Evolutionary conservation across 2,329 filamentous ascomycete genomes (phyloP).

Genomic region (Metarhizium album): DNA sequence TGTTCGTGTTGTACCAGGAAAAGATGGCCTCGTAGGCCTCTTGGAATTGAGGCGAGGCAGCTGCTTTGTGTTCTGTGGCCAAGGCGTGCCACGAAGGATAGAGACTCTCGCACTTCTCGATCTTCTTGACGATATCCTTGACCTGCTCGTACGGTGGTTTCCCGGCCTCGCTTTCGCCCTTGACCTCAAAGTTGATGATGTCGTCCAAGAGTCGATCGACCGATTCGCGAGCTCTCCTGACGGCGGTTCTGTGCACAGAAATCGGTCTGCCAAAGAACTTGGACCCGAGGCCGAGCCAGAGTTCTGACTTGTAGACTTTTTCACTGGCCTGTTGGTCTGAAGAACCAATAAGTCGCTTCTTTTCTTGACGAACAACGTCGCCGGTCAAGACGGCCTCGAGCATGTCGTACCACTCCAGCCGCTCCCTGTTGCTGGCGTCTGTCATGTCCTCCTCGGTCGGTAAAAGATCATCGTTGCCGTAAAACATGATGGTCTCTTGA

Average conservation of each 20-base stretch:
- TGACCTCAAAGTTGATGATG: conserved; percentile 87
- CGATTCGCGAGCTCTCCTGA: conserved; percentile 70
- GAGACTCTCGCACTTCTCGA: conserved; percentile 76
- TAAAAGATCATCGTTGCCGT: conserved; percentile 79
- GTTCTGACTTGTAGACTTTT: conserved; percentile 61
- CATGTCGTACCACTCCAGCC: conserved; percentile 98
- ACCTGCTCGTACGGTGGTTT: conserved; percentile 85
- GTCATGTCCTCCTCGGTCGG: conserved; percentile 83
- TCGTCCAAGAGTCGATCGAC: conserved; percentile 71
- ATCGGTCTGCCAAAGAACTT: conserved; percentile 75
- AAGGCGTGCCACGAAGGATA: conserved; percentile 75
- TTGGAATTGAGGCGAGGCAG: conserved; percentile 64
- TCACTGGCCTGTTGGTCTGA: conserved; percentile 46
- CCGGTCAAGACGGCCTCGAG: conserved; percentile 88
- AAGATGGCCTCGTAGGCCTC: conserved; percentile 83
- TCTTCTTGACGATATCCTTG: conserved; percentile 76
- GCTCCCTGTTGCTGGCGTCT: conserved; percentile 77
- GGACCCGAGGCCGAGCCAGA: conserved; percentile 83
- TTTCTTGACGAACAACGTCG: conserved; percentile 95
- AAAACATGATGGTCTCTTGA: conserved; percentile 85
- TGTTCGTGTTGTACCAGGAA: conserved; percentile 94
- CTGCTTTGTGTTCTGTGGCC: conserved; percentile 62
- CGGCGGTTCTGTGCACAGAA: conserved; percentile 72
- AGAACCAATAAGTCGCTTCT: conserved; percentile 83
- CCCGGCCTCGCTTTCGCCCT: conserved; percentile 83